Evolutionary conservation across 164 flowering plant genomes (phyloP).

Genomic region (Akebia trifoliata): DNA sequence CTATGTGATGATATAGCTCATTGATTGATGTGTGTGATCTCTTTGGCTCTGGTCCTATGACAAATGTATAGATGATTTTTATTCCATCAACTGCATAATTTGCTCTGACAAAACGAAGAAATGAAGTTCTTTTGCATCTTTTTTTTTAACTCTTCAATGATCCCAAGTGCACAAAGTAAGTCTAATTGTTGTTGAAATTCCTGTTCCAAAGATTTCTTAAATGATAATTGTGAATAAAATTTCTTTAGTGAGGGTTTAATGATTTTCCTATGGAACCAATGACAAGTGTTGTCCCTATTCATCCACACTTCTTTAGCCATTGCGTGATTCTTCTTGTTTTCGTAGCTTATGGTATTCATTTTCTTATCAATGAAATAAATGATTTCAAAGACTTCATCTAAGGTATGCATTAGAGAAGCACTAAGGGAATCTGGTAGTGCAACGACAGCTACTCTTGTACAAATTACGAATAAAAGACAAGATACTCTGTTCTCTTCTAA

Average conservation of each 20-base stretch:
- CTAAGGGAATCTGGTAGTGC: slow-evolving; percentile 1
- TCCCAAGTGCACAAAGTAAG: not conserved
- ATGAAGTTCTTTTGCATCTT: not conserved
- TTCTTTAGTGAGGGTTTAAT: not conserved
- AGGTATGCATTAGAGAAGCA: not conserved
- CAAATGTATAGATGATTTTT: not conserved
- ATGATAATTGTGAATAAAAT: too few relatives aligned
- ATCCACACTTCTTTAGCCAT: slow-evolving; percentile 3
- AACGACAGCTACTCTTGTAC: not conserved
- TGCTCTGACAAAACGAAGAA: not conserved
- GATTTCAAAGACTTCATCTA: slow-evolving; percentile 2
- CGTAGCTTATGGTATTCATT: not conserved
- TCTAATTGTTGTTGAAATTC: not conserved
- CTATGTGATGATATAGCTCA: not conserved
- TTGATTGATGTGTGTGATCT: not conserved
- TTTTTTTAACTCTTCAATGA: not conserved
- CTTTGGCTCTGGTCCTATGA: too few relatives aligned
- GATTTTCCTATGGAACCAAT: slow-evolving; percentile 2
- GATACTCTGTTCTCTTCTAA: slow-evolving; percentile 1
- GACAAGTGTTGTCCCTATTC: not conserved
- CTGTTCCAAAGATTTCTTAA: not conserved
- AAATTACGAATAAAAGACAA: slow-evolving; percentile 5
- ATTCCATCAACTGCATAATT: not conserved
- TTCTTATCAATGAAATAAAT: slow-evolving; percentile 8
- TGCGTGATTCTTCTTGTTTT: not conserved